Base-by-base conservation (phyloP, 2,329 filamentous ascomycete genomes). In the Xylaria sp. region DNA sequence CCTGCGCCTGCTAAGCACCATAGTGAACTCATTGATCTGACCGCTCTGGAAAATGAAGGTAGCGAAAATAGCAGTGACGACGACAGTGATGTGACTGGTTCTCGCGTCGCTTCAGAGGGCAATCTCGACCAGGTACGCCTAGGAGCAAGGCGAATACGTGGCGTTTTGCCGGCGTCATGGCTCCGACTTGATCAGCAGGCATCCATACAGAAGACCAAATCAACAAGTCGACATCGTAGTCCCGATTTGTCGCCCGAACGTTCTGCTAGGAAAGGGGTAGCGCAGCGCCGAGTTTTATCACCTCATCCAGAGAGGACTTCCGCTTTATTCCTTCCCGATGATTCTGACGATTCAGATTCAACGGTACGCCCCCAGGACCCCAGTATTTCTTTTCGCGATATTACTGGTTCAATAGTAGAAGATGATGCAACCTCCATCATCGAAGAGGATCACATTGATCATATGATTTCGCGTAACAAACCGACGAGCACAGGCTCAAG, bases 91-190 rank as follows among this genome's bases (percentile, higher is more conserved):
- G 41, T 46, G 18, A 15, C 58, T n/a, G 60, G 58, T 51, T 70
- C 69, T 36, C 65, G 60, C n/a, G 69, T 64, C 55, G 67, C 69
- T 23, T 83, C 79, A 59, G 84, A 84, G 3, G 79, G 80, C 1
- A 83, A 86, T 28, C 75, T 80, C 13, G 80, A 77, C 49, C 67
- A 65, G 15, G 63, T 72, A 61, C 73, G 64, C 46, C 71, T 63
- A 63, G 70, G 69, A 2, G 80, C 81, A 43, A 84, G 79, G 62
- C 82, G 83, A 61, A 88, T 91, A 57, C 84, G 84, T 62, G 89
- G 89, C 25, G 89, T 91, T 8, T 82, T 91, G 54, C 89, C 89
- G 48, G 89, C 89, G n/a, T 91, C 89, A 6, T 91, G 89, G 86
- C 82, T 91, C 64, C 85, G 89, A 51, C 77, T 91, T 28, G 88